Conservation (phyloP, 768 basidiomycete species). For the Lactarius indigo region DNA sequence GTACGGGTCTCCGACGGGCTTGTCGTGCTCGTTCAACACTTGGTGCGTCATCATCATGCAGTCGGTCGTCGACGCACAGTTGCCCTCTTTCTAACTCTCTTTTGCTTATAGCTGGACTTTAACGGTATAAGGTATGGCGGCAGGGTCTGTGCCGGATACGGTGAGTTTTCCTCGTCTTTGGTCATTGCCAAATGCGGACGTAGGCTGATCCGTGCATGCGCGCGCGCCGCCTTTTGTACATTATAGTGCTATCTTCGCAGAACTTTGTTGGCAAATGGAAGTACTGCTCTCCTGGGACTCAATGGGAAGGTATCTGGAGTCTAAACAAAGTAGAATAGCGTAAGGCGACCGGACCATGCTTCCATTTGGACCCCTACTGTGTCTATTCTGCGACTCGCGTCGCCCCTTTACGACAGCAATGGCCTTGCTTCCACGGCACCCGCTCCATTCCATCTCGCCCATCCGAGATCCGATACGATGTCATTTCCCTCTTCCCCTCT, state of each 20-base stretch:
- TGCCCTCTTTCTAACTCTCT: not conserved
- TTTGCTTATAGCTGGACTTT: not conserved
- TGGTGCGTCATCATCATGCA: constrained; percentile 1
- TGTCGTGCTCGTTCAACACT: constrained; percentile 17
- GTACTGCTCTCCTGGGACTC: constrained; percentile 7
- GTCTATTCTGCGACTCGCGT: not conserved
- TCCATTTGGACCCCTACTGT: not conserved
- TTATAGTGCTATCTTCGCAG: constrained; percentile 24
- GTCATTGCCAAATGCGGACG: not conserved
- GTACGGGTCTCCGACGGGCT: constrained; percentile 25
- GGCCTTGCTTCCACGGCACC: not conserved
- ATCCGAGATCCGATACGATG: constrained; percentile 17
- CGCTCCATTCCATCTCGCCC: constrained; percentile 4
- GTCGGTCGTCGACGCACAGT: not conserved
- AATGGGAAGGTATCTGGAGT: constrained; percentile 24
- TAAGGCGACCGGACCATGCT: not conserved
- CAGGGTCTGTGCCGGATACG: constrained; percentile 21
- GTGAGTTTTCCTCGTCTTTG: constrained; percentile 3
- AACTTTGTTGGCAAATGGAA: constrained; percentile 24
- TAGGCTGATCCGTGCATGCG: not conserved
- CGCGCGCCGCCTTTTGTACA: not conserved
- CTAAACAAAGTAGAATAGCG: constrained; percentile 17
- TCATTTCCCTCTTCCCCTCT: not conserved
- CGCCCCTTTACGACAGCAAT: not conserved
- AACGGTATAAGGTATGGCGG: not conserved